These are phyloP conservation scores for Coniochaeta sp. DNA, from an alignment of 2,329 filamentous ascomycete species.

Conservation along the genomic window DNA sequence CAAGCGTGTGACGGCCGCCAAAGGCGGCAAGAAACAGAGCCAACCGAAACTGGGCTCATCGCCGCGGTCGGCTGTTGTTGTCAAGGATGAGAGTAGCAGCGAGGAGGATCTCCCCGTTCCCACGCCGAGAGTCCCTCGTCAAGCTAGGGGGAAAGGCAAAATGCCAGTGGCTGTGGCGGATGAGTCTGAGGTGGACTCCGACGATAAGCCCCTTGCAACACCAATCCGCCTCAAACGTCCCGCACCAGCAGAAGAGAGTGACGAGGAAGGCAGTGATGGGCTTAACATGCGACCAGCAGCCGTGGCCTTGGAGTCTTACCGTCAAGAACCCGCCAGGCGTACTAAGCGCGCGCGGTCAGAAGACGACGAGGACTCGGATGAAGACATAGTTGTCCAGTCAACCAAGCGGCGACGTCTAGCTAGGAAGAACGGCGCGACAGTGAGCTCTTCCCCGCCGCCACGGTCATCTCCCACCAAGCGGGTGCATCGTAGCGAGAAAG, in stretches of 20 bases:
- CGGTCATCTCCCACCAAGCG: not conserved
- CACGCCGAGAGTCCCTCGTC: not conserved
- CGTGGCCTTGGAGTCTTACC: not conserved
- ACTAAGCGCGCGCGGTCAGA: constrained; percentile 5
- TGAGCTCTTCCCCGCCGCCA: not conserved
- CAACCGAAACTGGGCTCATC: not conserved
- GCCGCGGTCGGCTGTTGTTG: not conserved
- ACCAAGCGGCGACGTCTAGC: constrained; percentile 13
- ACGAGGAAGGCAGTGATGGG: constrained; percentile 10
- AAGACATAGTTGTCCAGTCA: constrained; percentile 5
- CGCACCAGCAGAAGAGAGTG: not conserved
- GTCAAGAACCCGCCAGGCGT: not conserved
- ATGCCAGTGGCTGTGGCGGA: too few species aligned
- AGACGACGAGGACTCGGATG: not conserved
- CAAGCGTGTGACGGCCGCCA: not conserved
- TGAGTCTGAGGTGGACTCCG: too few species aligned
- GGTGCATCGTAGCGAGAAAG: constrained; percentile 13
- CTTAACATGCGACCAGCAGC: too few species aligned
- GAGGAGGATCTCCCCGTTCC: constrained; percentile 8
- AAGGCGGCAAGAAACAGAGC: not conserved
- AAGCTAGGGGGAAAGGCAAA: too few species aligned
- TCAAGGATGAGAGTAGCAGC: constrained; percentile 6
- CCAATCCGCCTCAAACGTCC: too few species aligned
- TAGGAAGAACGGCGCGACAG: not conserved
- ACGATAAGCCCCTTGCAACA: too few species aligned